Evolutionary conservation across 2,329 filamentous ascomycete species (phyloP).

Genomic region (Pochonia chlamydosporia): DNA sequence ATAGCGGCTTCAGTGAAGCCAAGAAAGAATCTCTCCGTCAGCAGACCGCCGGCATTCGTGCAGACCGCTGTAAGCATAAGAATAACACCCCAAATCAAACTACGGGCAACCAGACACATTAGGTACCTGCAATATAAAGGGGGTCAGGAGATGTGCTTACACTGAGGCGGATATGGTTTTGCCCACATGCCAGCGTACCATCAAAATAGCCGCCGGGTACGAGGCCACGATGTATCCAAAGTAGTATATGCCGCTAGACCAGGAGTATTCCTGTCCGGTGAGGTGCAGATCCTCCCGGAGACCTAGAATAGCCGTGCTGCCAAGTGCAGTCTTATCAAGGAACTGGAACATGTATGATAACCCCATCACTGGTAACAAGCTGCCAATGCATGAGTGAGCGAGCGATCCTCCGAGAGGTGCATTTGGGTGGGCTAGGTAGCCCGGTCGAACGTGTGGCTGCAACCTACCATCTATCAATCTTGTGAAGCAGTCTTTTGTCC

Average conservation of each 20-base stretch:
- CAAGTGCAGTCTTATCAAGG: neutral
- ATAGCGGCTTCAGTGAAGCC: constrained; percentile 23
- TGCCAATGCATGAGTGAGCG: neutral
- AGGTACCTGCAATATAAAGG: too few relatives aligned
- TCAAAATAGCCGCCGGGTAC: constrained; percentile 16
- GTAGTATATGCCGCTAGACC: constrained; percentile 44
- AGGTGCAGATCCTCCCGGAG: constrained; percentile 38
- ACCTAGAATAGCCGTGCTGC: constrained; percentile 37
- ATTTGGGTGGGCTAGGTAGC: too few relatives aligned
- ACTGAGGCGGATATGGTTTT: constrained; percentile 17
- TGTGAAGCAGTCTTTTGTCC: neutral
- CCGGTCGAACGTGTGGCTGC: neutral
- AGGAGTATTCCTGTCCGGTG: constrained; percentile 43
- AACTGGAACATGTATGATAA: neutral
- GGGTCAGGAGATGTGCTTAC: too few relatives aligned
- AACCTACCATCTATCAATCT: neutral
- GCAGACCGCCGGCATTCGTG: constrained; percentile 19
- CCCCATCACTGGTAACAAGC: neutral
- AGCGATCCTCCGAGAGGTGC: too few relatives aligned
- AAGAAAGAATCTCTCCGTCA: constrained; percentile 24
- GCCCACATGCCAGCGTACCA: constrained; percentile 17
- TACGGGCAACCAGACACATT: too few relatives aligned
- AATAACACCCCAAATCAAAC: constrained; percentile 27
- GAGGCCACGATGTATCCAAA: constrained; percentile 38
- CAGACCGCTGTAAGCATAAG: constrained; percentile 36